Percentiles rank a stretch among this genome's conserved stretches.
Conservation (phyloP, 2,329 filamentous ascomycete species). For the Cercospora citrullina region DNA sequence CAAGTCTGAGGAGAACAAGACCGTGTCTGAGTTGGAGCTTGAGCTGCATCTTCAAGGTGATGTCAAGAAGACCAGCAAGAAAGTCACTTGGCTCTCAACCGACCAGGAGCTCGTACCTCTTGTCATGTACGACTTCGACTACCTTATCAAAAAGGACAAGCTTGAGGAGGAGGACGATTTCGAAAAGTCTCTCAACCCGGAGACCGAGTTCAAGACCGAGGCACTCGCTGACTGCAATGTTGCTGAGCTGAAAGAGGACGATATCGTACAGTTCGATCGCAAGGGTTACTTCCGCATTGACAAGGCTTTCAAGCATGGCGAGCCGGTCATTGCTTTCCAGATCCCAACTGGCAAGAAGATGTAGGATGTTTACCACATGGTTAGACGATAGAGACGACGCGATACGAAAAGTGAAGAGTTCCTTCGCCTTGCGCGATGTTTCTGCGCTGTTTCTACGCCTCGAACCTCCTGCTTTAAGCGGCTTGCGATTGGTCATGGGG, state of each 20-base stretch:
- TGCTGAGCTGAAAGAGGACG: constrained; percentile 73
- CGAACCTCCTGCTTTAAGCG: not conserved
- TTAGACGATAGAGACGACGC: not conserved
- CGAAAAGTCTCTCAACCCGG: constrained; percentile 77
- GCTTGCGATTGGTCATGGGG: not conserved
- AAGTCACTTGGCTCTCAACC: constrained; percentile 87
- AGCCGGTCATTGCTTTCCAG: constrained; percentile 65
- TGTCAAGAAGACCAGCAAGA: constrained; percentile 94
- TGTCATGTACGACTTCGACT: constrained; percentile 92
- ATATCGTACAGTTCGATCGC: constrained; percentile 93
- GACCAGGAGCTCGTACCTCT: constrained; percentile 77
- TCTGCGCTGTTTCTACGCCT: not conserved
- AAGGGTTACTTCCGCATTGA: constrained; percentile 92
- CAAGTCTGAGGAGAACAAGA: constrained; percentile 53
- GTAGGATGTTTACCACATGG: constrained; percentile 14
- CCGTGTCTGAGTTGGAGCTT: constrained; percentile 69
- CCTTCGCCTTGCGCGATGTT: not conserved
- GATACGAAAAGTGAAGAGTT: not conserved
- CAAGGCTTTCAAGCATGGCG: constrained; percentile 57
- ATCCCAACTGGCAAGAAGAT: constrained; percentile 65
- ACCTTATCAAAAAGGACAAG: constrained; percentile 92
- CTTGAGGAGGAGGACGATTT: constrained; percentile 83
- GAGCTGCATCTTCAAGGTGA: constrained; percentile 92
- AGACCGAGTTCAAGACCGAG: constrained; percentile 72
- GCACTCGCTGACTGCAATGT: constrained; percentile 82